Evolutionary conservation across 2,329 filamentous ascomycete genomes (phyloP).

Genomic region (Rutstroemia sydowiana): DNA sequence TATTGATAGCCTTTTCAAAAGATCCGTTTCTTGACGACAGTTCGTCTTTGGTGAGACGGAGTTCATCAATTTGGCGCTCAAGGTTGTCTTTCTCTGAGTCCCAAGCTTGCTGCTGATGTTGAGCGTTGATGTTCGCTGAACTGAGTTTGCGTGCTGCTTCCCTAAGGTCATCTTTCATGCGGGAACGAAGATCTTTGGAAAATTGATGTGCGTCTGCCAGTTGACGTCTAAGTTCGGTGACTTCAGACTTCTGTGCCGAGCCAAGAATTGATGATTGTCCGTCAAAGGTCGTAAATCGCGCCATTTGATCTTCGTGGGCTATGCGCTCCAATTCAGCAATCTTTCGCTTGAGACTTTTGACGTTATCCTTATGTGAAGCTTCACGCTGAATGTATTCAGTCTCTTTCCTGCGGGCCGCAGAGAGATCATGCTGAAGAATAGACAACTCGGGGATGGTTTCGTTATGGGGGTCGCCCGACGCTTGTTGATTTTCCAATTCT

Average conservation of each 20-base stretch:
- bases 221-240: conserved; percentile 52
- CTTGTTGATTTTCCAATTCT: conserved; percentile 37
- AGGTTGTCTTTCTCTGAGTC: conserved; percentile 29
- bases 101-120: conserved; percentile 36
- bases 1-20: conserved; percentile 37
- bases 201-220: conserved; percentile 53
- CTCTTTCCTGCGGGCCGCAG: conserved; percentile 57
- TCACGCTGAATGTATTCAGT: conserved; percentile 60
- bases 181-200: conserved; percentile 45
- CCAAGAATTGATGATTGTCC: conserved; percentile 41
- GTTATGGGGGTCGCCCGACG: conserved; percentile 32
- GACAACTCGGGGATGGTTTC: conserved; percentile 48
- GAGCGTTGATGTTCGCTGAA: conserved; percentile 42
- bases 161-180: conserved; percentile 43
- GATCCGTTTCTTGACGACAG: conserved; percentile 32
- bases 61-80: conserved; percentile 38
- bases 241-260: conserved; percentile 49
- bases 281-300: conserved; percentile 39
- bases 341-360: conserved; percentile 57
- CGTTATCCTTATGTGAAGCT: conserved; percentile 50
- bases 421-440: conserved; percentile 54
- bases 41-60: conserved; percentile 38
- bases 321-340: conserved; percentile 61
- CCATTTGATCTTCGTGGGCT: conserved; percentile 56
- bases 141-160: conserved; percentile 33